Evolutionary conservation across 177 flowering plant species (phyloP), one percentile per base, ranked within the genome.

Genomic region (Vitis hybrid): DNA sequence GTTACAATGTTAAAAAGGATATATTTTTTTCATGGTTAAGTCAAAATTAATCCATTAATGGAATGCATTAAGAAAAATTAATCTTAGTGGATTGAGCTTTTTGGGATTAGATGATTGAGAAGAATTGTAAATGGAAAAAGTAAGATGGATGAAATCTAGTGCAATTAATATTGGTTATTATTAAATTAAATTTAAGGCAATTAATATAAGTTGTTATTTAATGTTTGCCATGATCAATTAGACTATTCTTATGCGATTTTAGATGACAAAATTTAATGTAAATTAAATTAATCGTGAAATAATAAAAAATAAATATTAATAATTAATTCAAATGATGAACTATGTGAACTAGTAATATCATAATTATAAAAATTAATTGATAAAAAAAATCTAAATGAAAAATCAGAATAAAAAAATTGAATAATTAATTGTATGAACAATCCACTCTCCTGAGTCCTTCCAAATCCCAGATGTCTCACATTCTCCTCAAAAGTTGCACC

Each of bases 391-490:
- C 16, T 14, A 18, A 18, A 29, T 20, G 29, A 26, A 59, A 59
- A 59, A 59, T 10, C 15, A 59, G 31, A 59, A 59, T 11, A 12
- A 59, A 3, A 19, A 10, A 59, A 18, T 4, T 12, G 15, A 60
- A 60, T 3, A 11, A 10, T 60, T 60, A 22, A 29, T 33, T 60
- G 62, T 0, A 12, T 26, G 11, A 26, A 5, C 26, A 11, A 11
- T 15, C 48, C 48, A 39, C 48, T 5, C 5, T 20, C 10, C 15
- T 1, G 4, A 57, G 22, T 8, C 60, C 60, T 10, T 57, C 31
- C 60, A 57, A 56, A 57, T 12, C 39, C 1, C 53, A 48, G 11
- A 64, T 64, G 66, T 64, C 55, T 48, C 29, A 16, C 55, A 64
- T 26, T 10, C n/a, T 49, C 51, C 55, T 49, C 2, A 48, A 10